Conservation (phyloP, 257 asterid genomes). For the Gentiana straminea region DNA sequence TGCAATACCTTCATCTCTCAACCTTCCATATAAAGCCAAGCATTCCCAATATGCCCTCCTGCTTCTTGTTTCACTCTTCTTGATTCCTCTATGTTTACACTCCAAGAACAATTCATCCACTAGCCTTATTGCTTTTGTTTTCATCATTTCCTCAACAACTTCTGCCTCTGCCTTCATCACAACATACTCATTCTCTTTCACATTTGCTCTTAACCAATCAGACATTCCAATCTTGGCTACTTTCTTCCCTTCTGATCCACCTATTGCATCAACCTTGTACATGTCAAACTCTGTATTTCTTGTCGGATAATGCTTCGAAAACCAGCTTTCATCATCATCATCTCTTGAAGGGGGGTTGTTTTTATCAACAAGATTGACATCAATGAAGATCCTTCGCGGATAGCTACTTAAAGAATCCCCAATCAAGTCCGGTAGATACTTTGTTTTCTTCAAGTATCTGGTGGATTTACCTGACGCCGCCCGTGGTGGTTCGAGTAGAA, state of each 20-base stretch:
- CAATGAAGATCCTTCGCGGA: conserved; percentile 32
- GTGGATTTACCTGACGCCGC: conserved; percentile 29
- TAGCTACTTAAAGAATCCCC: conserved; percentile 27
- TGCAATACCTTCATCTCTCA: conserved; percentile 73
- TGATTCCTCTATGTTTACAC: conserved; percentile 51
- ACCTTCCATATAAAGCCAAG: conserved; percentile 59
- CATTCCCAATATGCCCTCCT: conserved; percentile 87
- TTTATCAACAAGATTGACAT: conserved; percentile 7
- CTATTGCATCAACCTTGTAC: conserved; percentile 26
- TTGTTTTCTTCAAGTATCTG: conserved; percentile 15
- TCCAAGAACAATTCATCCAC: conserved; percentile 75
- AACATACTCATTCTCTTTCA: conserved; percentile 51
- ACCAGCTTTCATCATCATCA: conserved; percentile 29
- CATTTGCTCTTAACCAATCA: conserved; percentile 40
- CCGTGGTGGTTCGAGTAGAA: conserved; percentile 33
- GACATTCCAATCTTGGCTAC: conserved; percentile 27
- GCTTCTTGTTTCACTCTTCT: conserved; percentile 21
- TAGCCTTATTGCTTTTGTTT: conserved; percentile 33
- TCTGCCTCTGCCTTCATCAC: conserved; percentile 87
- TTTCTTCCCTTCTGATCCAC: conserved; percentile 1
- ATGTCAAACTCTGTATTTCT: conserved; percentile 30
- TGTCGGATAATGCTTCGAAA: conserved; percentile 33
- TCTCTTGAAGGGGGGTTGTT: neutral
- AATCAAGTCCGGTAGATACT: conserved; percentile 34
- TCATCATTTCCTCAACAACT: conserved; percentile 61